Conservation (phyloP, 2,329 filamentous ascomycete genomes). For the Sclerotinia minor region DNA sequence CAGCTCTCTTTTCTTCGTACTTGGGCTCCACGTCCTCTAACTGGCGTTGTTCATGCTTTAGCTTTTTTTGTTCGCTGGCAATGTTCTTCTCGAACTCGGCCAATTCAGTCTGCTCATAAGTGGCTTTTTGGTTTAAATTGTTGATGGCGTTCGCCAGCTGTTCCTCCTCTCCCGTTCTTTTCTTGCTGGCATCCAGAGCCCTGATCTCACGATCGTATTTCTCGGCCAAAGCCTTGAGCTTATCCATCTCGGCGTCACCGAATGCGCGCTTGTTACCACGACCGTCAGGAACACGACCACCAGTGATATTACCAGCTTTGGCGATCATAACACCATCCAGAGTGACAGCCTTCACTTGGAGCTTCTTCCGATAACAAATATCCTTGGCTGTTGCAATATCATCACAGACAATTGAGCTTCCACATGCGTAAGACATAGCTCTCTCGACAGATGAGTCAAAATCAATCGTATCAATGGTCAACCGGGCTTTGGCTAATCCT, state of each 20-base stretch:
- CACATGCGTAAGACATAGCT: slow-evolving; percentile 92
- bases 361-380: slow-evolving; percentile 77
- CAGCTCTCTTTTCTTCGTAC: slow-evolving; percentile 68
- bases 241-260: slow-evolving; percentile 86
- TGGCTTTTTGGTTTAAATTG: slow-evolving; percentile 75
- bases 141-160: slow-evolving; percentile 74
- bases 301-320: slow-evolving; percentile 95
- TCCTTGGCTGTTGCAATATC: slow-evolving; percentile 82
- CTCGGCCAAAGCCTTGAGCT: slow-evolving; percentile 72
- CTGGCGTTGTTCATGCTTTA: slow-evolving; percentile 71
- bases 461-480: slow-evolving; percentile 95
- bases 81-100: slow-evolving; percentile 79
- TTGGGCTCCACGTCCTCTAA: slow-evolving; percentile 76
- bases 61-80: slow-evolving; percentile 77
- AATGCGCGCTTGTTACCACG: slow-evolving; percentile 78
- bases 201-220: slow-evolving; percentile 77
- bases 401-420: slow-evolving; percentile 93
- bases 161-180: slow-evolving; percentile 76
- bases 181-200: slow-evolving; percentile 75
- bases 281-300: slow-evolving; percentile 76
- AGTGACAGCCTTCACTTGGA: slow-evolving; percentile 92
- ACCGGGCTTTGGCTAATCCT: slow-evolving; percentile 78
- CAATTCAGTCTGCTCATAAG: slow-evolving; percentile 72
- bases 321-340: slow-evolving; percentile 95
- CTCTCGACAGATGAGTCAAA: slow-evolving; percentile 86